Evolutionary conservation across 1,139 yeast genomes (phyloP), one percentile per base, ranked within the genome.

Genomic region (Kazachstania sp.): DNA sequence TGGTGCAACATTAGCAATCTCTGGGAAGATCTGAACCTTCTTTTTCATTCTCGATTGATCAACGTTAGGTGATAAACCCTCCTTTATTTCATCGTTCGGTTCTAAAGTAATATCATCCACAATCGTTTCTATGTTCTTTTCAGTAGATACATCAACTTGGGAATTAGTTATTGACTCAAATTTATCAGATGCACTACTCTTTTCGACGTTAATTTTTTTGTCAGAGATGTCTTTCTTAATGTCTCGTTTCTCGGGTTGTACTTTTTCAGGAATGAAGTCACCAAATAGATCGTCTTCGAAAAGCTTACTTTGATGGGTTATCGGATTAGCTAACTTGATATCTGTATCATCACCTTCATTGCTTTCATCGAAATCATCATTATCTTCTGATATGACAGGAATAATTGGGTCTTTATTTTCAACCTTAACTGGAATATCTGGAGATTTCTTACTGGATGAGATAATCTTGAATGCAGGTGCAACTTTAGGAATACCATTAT

Each of bases 211-310:
- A 8, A 15, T 19, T 32, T 5, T n/a, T 6, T 23, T 15, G 6
- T 13, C 29, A 11, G 32, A 13, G 38, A 34, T 2, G 5, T 30
- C 13, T 11, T 26, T 23, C n/a, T 11, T 11, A 18, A 41, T 26
- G 43, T 45, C 16, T 37, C 36, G 30, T 44, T 37, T 19, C 28
- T 43, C 20, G 8, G n/a, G 3, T 9, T 26, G 11, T 9, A 20
- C 19, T 12, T 35, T 35, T 41, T 47, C 37, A 7, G 49, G 44
- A 13, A 50, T 37, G 31, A 57, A 48, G 35, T 60, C 65, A n/a
- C 64, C 65, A 45, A 53, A 61, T 8, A 60, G 45, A 41, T 61
- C 65, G 31, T 54, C 56, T 35, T 58, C 55, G 44, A 58, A 61
- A 2, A 58, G 45, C 36, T 53, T 53, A 30, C 59, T 56, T 42